A percentile compares a stretch with the other conserved stretches of the same genome.
phyloP scores from a whole-genome alignment of 106 monocot genomes.

The Acorus gramineus region DNA sequence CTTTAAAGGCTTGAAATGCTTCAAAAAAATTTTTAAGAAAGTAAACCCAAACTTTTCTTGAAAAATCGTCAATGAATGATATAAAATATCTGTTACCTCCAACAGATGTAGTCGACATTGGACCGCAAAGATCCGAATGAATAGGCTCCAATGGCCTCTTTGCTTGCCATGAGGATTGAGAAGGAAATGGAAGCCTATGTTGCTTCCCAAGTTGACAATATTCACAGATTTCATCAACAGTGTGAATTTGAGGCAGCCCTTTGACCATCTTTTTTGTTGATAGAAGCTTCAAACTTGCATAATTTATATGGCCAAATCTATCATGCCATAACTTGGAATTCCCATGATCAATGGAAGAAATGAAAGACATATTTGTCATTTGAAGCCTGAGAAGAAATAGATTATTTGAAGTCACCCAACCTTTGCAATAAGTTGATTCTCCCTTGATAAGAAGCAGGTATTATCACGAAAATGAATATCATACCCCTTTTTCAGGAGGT shows the following conservation, averaged over 20 bases:
- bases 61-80: too few species aligned
- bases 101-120: background rate
- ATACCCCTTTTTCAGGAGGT: background rate
- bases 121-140: background rate
- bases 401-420: background rate
- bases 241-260: conserved; percentile 3
- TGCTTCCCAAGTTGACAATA: conserved; percentile 8
- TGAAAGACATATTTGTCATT: background rate
- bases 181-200: conserved; percentile 1
- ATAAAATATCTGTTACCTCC: background rate
- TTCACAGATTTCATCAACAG: background rate
- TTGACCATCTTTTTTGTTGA: conserved; percentile 5
- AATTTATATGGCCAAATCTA: background rate
- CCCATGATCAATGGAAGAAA: background rate
- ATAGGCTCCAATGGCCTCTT: background rate
- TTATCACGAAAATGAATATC: conserved; percentile 3
- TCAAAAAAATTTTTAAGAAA: too few species aligned
- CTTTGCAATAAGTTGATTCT: conserved; percentile 1
- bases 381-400: background rate
- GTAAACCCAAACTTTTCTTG: too few species aligned
- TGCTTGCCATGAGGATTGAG: background rate
- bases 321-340: conserved; percentile 3
- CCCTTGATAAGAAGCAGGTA: background rate
- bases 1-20: too few species aligned
- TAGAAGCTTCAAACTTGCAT: background rate